These are phyloP conservation scores for Colletotrichum navitas DNA, from an alignment of 2,329 filamentous ascomycete genomes.

Conservation along the genomic window DNA sequence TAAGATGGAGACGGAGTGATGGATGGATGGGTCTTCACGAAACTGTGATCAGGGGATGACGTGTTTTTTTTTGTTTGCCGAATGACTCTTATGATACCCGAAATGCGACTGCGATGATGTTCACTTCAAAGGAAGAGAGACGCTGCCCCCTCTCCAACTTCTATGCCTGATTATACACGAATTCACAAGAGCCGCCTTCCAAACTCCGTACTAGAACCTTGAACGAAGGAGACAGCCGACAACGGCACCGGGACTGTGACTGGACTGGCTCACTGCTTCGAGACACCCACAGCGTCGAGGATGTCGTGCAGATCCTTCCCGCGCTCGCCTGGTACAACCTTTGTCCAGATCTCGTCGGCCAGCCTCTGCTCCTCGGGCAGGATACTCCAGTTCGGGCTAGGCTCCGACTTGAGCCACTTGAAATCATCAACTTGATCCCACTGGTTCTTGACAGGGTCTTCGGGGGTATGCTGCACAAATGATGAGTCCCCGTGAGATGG, in stretches of 20 bases:
- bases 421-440: constrained; percentile 97
- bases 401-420: constrained; percentile 91
- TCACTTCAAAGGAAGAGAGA: neutral
- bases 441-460: constrained; percentile 66
- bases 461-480: constrained; percentile 46
- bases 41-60: neutral
- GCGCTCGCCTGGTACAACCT: constrained; percentile 73
- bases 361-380: constrained; percentile 72
- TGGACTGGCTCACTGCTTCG: constrained; percentile 36
- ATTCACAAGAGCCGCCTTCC: constrained; percentile 1
- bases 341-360: constrained; percentile 74
- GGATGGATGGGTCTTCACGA: neutral
- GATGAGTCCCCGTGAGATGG: constrained; percentile 14
- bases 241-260: neutral
- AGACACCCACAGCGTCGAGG: constrained; percentile 64
- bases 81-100: constrained; percentile 39
- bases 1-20: constrained; percentile 56
- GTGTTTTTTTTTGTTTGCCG: constrained; percentile 18
- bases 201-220: constrained; percentile 17
- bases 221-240: neutral
- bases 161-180: constrained; percentile 1
- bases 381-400: constrained; percentile 89
- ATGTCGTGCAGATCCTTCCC: constrained; percentile 75
- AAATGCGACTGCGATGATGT: constrained; percentile 31
- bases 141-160: constrained; percentile 7